Percentiles rank a stretch among this genome's conserved stretches.
Conservation (phyloP, 225 moss, liverwort and hornwort genomes). For the Anthoceros angustus region DNA sequence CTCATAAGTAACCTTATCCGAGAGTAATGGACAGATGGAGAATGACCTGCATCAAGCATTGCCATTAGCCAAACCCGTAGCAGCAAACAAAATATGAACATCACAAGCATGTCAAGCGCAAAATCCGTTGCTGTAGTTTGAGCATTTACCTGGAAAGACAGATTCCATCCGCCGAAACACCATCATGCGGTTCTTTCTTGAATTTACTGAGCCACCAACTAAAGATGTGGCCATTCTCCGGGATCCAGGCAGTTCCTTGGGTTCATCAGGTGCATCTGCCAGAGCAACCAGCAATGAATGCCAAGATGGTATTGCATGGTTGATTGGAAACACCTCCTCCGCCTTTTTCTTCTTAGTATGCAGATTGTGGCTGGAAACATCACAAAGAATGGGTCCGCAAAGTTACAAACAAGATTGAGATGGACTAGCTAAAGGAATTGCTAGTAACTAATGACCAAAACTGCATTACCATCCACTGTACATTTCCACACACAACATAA, state of each 20-base stretch:
- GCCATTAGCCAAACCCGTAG: not conserved
- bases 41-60: slow-evolving; percentile 34
- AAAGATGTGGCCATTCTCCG: slow-evolving; percentile 95
- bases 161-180: slow-evolving; percentile 52
- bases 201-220: slow-evolving; percentile 86
- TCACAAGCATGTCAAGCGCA: not conserved
- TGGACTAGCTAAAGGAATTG: not conserved
- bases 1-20: slow-evolving; percentile 72
- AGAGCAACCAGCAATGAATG: slow-evolving; percentile 65
- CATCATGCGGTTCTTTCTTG: slow-evolving; percentile 80
- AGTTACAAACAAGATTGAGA: not conserved
- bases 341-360: slow-evolving; percentile 40
- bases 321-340: slow-evolving; percentile 29
- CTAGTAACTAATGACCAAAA: not conserved
- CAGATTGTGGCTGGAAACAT: slow-evolving; percentile 43
- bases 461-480: no score
- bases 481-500: no score
- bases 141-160: slow-evolving; percentile 23
- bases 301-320: slow-evolving; percentile 54
- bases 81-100: not conserved
- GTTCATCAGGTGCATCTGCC: slow-evolving; percentile 45
- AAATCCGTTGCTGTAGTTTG: not conserved
- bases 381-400: not conserved
- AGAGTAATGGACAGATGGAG: slow-evolving; percentile 36
- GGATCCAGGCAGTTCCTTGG: slow-evolving; percentile 58